Percentiles rank a stretch among this genome's conserved stretches.
Conservation (phyloP, 805 yeast species). For the Ogataea corticis region DNA sequence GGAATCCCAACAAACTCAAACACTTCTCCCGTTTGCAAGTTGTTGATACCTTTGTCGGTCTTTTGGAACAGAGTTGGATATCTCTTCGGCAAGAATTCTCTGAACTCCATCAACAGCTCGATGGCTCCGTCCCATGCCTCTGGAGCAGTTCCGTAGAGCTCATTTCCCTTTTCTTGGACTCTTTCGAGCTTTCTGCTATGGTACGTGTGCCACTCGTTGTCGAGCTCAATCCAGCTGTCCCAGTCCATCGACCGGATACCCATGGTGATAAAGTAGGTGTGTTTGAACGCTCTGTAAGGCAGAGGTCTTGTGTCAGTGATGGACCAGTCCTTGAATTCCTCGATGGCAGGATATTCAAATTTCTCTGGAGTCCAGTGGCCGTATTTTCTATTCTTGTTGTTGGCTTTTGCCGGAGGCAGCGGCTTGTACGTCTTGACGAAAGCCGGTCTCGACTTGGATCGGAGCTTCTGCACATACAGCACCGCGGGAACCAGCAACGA, state of each 20-base stretch:
- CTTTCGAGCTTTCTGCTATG: slow-evolving; percentile 55
- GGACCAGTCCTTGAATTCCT: slow-evolving; percentile 50
- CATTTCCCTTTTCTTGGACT: slow-evolving; percentile 45
- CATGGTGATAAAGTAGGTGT: slow-evolving; percentile 65
- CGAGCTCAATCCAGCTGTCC: slow-evolving; percentile 66
- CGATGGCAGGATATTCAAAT: slow-evolving; percentile 51
- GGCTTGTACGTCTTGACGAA: slow-evolving; percentile 29
- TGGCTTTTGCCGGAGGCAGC: slow-evolving; percentile 35
- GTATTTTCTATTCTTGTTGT: slow-evolving; percentile 46
- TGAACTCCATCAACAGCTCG: slow-evolving; percentile 55
- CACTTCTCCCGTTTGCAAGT: slow-evolving; percentile 53
- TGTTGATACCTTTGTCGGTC: slow-evolving; percentile 49
- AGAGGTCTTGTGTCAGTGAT: slow-evolving; percentile 50
- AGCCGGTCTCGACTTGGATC: slow-evolving; percentile 3
- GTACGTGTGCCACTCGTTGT: slow-evolving; percentile 60
- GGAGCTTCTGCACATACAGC: neutral
- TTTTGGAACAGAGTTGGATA: slow-evolving; percentile 55
- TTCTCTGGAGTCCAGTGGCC: slow-evolving; percentile 58
- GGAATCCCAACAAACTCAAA: slow-evolving; percentile 37
- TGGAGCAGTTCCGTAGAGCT: slow-evolving; percentile 50
- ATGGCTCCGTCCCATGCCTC: slow-evolving; percentile 54
- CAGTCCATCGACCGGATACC: slow-evolving; percentile 65
- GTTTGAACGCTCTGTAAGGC: slow-evolving; percentile 69
- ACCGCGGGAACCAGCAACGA: slow-evolving; percentile 1
- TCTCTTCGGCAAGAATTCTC: slow-evolving; percentile 53